Evolutionary conservation across 164 flowering plant species (phyloP).

Genomic region (Stephania yunnanensis): DNA sequence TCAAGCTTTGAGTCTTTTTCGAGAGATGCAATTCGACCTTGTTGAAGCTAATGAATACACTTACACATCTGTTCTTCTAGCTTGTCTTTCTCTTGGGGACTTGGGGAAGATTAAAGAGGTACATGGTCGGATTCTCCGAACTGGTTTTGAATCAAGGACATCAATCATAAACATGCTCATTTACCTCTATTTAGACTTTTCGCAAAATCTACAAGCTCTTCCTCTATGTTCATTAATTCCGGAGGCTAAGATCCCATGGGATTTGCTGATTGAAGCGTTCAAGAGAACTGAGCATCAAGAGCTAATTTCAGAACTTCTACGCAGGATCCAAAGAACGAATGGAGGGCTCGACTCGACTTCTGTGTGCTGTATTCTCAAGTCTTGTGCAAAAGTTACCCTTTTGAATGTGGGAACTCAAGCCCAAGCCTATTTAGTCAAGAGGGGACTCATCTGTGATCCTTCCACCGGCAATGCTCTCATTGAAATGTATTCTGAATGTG

Average conservation of each 20-base stretch:
- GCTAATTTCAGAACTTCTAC: slow-evolving; percentile 18
- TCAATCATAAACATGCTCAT: slow-evolving; percentile 21
- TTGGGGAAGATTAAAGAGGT: slow-evolving; percentile 20
- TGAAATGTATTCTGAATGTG: slow-evolving; percentile 30
- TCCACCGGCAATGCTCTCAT: slow-evolving; percentile 25
- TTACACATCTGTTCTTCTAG: slow-evolving; percentile 25
- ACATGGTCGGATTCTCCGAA: slow-evolving; percentile 23
- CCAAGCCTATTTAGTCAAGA: slow-evolving; percentile 31
- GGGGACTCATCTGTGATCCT: slow-evolving; percentile 25
- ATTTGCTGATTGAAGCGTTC: slow-evolving; percentile 19
- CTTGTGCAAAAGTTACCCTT: slow-evolving; percentile 20
- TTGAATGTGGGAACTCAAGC: slow-evolving; percentile 27
- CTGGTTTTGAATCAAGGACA: slow-evolving; percentile 20
- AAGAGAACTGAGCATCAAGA: slow-evolving; percentile 14
- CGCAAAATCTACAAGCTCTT: slow-evolving; percentile 21
- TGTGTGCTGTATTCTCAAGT: slow-evolving; percentile 16
- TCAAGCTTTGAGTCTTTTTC: slow-evolving; percentile 19
- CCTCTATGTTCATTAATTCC: slow-evolving; percentile 22
- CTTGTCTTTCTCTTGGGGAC: slow-evolving; percentile 25
- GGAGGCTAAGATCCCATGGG: slow-evolving; percentile 21
- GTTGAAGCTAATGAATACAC: slow-evolving; percentile 25
- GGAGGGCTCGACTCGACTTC: slow-evolving; percentile 18
- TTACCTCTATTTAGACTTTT: slow-evolving; percentile 21
- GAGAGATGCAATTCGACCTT: slow-evolving; percentile 18
- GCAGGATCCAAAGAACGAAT: slow-evolving; percentile 17